Base-by-base conservation (phyloP, 805 yeast species). In the Pichia nakasei region DNA sequence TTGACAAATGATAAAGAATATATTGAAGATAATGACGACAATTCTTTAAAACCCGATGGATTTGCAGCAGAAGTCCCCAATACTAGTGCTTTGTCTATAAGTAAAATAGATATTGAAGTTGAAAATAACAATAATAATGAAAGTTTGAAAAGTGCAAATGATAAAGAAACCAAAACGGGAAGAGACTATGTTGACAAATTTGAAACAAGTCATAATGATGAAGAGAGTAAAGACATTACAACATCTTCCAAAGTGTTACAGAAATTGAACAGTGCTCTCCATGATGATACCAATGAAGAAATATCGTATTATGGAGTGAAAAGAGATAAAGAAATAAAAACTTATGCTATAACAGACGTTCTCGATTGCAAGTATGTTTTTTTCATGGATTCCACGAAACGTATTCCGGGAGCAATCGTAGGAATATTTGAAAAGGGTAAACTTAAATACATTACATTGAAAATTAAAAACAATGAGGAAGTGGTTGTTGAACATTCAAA, bases 41-140 rank as follows among this genome's bases (percentile, higher is more conserved):
- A n/a, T n/a, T n/a, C n/a, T n/a, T n/a, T n/a, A n/a, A 24, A 24
- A 24, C 9, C 12, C 18, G 36, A 32, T 4, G 22, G 18, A 27
- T 12, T 27, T 33, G 46, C 40, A 12, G 31, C 39, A 22, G 51
- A 49, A 20, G 31, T 49, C 3, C 52, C 52, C n/a, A 49, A 49
- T 24, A 49, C 52, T 2, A 49, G 52, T 35, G 41, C 37, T 7
- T 29, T 39, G 2, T 47, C 48, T 4, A 22, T 32, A 3, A 46
- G 48, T 26, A 42, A 38, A 19, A 22, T 46, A 5, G 39, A 37
- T 8, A 18, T 46, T n/a, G 37, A 47, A 11, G 20, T 22, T 13
- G 21, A 36, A 12, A 17, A 26, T 5, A 15, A 18, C 6, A 36
- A 36, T 9, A 24, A 8, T 17, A 24, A 11, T 12, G 24, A 18